Conservation (phyloP, 352 stramenopile species). For the Phytophthora foliorum region DNA sequence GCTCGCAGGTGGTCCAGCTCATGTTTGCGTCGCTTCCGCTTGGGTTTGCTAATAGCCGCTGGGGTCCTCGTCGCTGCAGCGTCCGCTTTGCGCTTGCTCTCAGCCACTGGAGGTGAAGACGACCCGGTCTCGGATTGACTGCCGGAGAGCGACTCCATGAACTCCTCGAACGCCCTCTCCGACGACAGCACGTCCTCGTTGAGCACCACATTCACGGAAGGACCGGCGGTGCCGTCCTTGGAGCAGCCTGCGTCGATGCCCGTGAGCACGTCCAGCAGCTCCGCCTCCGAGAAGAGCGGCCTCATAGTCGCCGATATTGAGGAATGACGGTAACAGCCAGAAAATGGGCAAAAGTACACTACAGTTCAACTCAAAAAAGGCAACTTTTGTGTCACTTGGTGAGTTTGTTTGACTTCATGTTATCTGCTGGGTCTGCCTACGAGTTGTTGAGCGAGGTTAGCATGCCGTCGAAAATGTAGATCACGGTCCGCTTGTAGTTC, state of each 20-base stretch:
- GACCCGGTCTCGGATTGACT: slow-evolving; percentile 16
- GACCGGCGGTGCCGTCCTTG: background rate
- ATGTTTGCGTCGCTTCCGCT: slow-evolving; percentile 62
- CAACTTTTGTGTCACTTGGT: no score
- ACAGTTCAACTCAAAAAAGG: no score
- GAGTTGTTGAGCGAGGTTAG: slow-evolving; percentile 16
- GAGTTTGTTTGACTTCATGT: no score
- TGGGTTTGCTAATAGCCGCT: slow-evolving; percentile 33
- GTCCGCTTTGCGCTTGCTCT: slow-evolving; percentile 8
- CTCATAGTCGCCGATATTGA: background rate
- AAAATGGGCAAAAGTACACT: background rate
- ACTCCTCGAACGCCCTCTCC: slow-evolving; percentile 34
- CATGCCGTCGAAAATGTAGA: slow-evolving; percentile 44
- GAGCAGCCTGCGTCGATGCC: slow-evolving; percentile 30
- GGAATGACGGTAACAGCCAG: slow-evolving; percentile 16
- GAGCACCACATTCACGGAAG: slow-evolving; percentile 27
- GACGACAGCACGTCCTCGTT: slow-evolving; percentile 29
- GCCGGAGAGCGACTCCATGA: slow-evolving; percentile 35
- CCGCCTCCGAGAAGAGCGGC: slow-evolving; percentile 52
- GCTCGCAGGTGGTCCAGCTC: slow-evolving; percentile 64
- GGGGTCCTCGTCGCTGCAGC: slow-evolving; percentile 1
- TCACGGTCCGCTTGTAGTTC: slow-evolving; percentile 44
- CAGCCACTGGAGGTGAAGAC: background rate
- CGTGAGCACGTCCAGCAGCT: slow-evolving; percentile 61
- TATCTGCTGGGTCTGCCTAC: no score